Base-by-base conservation (phyloP, 352 stramenopile species). In the Phytophthora tentaculata region DNA sequence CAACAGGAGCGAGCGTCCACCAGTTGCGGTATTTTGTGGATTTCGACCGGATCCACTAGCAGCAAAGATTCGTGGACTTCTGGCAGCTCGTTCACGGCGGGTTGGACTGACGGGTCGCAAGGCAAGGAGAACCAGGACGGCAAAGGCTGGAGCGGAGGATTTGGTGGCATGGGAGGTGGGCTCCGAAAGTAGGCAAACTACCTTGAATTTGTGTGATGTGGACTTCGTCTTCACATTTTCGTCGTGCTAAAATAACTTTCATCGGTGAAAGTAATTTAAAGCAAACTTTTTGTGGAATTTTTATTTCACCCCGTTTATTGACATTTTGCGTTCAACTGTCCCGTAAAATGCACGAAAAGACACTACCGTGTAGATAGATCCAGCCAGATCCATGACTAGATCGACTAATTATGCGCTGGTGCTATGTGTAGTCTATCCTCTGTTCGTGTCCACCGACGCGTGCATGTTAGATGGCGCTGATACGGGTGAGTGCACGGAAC, bases 401-500 rank as follows among this genome's bases (percentile, higher is more conserved):
- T n/a, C n/a, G n/a, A n/a, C n/a, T n/a, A n/a, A n/a, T n/a, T n/a
- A n/a, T n/a, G n/a, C n/a, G n/a, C n/a, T n/a, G n/a, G n/a, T n/a
- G n/a, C n/a, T n/a, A n/a, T n/a, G n/a, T n/a, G n/a, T n/a, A n/a
- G n/a, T 51, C 9, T 67, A 43, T 32, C 35, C 4, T 24, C 26
- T 62, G 17, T 16, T 54, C 3, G 26, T 13, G 8, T 29, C 29
- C 2, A 14, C 61, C 37, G 24, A 56, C 2, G 59, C 63, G 8
- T 86, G 80, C 56, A 55, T 83, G 51, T 44, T 94, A 35, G 74
- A 79, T n/a, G 84, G 83, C 28, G 56, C 77, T 20, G 79, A 92
- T 64, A 91, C 85, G 22, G 85, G 85, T 45, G 70, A 68, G 56
- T 94, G 85, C 76, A 85, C 73, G 13, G 73, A 77, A 16, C 79